phyloP scores from a whole-genome alignment of 441 rosid genomes.

The Bocquillonia castaneifolia region DNA sequence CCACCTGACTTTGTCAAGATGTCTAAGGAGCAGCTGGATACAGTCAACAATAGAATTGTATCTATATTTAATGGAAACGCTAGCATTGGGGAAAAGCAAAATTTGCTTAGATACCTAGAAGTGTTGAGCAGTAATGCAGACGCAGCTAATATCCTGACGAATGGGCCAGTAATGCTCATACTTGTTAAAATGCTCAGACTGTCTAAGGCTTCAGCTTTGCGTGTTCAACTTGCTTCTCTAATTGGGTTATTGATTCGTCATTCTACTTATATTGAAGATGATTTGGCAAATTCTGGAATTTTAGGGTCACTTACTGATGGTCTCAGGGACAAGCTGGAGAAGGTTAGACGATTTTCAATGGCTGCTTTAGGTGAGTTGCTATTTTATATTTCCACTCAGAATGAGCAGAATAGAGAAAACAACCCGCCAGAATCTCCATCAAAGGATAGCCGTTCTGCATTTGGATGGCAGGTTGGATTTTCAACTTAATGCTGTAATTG shows the following conservation, averaged over 20 bases:
- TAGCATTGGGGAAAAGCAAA: constrained; percentile 82
- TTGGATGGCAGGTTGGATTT: constrained; percentile 87
- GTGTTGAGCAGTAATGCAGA: constrained; percentile 77
- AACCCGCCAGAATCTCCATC: constrained; percentile 75
- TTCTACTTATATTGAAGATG: constrained; percentile 77
- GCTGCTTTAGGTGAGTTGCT: constrained; percentile 96
- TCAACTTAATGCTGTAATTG: constrained; percentile 7
- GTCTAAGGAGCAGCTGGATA: constrained; percentile 72
- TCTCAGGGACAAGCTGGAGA: constrained; percentile 92
- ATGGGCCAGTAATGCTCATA: constrained; percentile 84
- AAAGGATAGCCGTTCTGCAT: constrained; percentile 56
- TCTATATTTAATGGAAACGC: constrained; percentile 60
- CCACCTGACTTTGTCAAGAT: constrained; percentile 70
- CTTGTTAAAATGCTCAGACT: constrained; percentile 86
- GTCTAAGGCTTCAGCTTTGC: constrained; percentile 79
- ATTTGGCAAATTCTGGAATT: constrained; percentile 84
- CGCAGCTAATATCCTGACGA: constrained; percentile 81
- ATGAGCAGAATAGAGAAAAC: constrained; percentile 59
- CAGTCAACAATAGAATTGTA: constrained; percentile 51
- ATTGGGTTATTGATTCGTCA: constrained; percentile 92
- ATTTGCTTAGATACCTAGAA: constrained; percentile 80
- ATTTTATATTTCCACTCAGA: constrained; percentile 91
- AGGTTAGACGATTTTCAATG: constrained; percentile 91
- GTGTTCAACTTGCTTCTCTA: constrained; percentile 85
- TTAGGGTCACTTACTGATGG: constrained; percentile 81